Base-by-base conservation (phyloP, 129 eudicot genomes). In the Helianthus annuus region DNA sequence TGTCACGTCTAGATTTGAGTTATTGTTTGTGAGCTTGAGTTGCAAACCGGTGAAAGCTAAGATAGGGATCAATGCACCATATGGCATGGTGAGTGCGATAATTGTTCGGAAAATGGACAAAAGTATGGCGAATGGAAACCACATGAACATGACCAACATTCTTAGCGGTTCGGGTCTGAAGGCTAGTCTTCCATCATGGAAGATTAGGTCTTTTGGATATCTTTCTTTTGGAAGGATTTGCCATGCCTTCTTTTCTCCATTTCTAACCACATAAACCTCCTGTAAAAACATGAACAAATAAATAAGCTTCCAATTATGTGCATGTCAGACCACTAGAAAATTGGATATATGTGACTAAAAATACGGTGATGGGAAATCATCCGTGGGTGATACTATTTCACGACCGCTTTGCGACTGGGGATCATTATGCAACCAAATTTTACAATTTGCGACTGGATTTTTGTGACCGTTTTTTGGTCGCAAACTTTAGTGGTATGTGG, bases 181-280 rank as follows among this genome's bases (percentile, higher is more conserved):
- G 27, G 91, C 94, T 61, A 90, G 76, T 69, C 97, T 81, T 4
- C 97, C 94, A 46, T 90, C 97, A 27, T 90, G 97, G 58, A 90
- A 90, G 39, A 87, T 72, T 3, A 90, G 55, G 16, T 89, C 83
- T 59, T 85, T 85, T 7, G 91, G 94, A 68, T 83, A 90, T 69
- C 55, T 70, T 10, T 83, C 78, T 59, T 70, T 85, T 60, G 89
- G 84, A 4, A 89, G 81, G 8, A 57, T 10, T 58, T 70, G 78
- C 85, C 85, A 85, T 14, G 62, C 69, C 17, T 19, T 63, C 79
- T 75, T 85, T 55, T 83, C 84, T 71, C 24, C 75, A 51, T 83
- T 59, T 70, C 58, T 85, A 36, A 81, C 82, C 63, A 79, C 14
- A 74, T 78, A 90, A 45, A 82, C 32, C 32, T 27, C 32, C 32